These are phyloP conservation scores for Paraleonurus japonicus DNA, from an alignment of 257 asterid species.

Conservation along the genomic window DNA sequence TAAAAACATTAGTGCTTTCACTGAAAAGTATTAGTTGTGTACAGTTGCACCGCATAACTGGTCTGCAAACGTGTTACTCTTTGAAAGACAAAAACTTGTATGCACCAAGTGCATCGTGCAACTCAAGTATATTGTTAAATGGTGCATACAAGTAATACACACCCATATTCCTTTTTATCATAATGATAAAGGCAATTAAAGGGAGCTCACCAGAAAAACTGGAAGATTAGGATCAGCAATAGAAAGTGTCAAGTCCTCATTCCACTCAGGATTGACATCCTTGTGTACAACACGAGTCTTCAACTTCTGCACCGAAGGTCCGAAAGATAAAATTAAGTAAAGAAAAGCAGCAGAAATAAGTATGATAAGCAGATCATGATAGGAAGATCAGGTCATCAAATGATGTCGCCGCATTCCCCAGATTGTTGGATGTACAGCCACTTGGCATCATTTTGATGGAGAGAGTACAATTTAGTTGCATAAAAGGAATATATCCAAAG, in stretches of 20 bases:
- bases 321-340: neutral
- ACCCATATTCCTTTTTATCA: neutral
- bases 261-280: constrained; percentile 86
- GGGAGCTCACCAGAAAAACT: constrained; percentile 56
- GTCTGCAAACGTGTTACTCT: no score
- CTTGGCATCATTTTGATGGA: neutral
- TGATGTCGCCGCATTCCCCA: neutral
- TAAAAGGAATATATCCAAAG: neutral
- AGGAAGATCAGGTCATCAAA: neutral
- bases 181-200: neutral
- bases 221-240: constrained; percentile 50
- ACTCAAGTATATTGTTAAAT: no score
- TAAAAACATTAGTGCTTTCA: no score
- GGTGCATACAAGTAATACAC: no score
- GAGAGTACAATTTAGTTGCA: neutral
- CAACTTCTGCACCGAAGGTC: constrained; percentile 54
- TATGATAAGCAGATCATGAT: neutral
- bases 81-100: no score
- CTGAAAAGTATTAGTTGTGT: no score
- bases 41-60: no score
- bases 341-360: neutral
- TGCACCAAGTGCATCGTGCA: no score
- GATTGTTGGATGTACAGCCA: neutral
- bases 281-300: constrained; percentile 78
- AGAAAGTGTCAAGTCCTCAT: constrained; percentile 81